Evolutionary conservation across 169 alveolate species (phyloP), one percentile per base, ranked within the genome.

Genomic region (Plasmodium malariae): DNA sequence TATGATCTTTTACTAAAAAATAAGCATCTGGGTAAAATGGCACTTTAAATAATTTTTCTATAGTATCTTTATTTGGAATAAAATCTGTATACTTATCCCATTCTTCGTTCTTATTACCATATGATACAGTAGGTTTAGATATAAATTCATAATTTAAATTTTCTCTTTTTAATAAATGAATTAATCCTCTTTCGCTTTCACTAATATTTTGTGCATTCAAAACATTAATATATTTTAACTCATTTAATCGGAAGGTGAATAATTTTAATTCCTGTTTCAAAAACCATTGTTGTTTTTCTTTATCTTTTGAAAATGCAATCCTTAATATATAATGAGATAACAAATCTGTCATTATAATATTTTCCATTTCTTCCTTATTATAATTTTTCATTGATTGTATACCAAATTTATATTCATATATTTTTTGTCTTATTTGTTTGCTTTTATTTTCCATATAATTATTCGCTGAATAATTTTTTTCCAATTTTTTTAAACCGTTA

Each of bases 211-310:
- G 70, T 43, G 74, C 34, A 68, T 91, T 92, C 12, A 92, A 60
- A 40, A 72, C 88, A 19, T 93, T 78, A 68, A 94, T 89, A 37
- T 89, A 74, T 73, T 94, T 74, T 59, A 74, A 71, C 28, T 87
- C 88, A 70, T 73, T 87, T 49, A 95, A 92, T 28, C 97, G 68
- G 49, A 95, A 87, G 4, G 92, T 93, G 45, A 95, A 89, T 59
- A 95, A 87, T 54, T 94, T 91, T 65, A 88, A 87, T 74, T 95
- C 97, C 54, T 95, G 94, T 63, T 93, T 93, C 59, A 95, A 59
- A 65, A 95, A 93, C 97, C 97, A 95, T n/a, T 95, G 97, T 70
- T 93, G 94, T 88, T 93, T 95, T 43, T 95, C 97, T 45, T 87
- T 89, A 34, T 93, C 97, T 45, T 76, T 93, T 12, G 93, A 89